These are phyloP conservation scores for Cyberlindnera samutprakarnensis DNA, from an alignment of 805 yeast genomes.

Conservation along the genomic window DNA sequence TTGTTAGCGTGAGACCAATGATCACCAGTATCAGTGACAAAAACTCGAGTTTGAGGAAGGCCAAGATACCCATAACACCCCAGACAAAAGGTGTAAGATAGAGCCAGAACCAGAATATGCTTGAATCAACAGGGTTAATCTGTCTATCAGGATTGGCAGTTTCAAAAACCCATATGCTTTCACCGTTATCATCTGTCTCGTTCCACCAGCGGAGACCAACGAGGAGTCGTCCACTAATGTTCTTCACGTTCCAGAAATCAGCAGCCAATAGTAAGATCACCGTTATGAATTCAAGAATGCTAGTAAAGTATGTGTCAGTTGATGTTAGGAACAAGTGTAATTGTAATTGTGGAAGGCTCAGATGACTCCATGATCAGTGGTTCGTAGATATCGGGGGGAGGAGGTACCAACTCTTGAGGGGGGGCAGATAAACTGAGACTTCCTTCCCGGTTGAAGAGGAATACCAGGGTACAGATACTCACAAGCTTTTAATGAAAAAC, in stretches of 20 bases:
- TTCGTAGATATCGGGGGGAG: too few species aligned
- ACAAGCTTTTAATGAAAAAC: conserved; percentile 55
- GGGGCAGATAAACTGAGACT: too few species aligned
- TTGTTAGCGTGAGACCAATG: conserved; percentile 64
- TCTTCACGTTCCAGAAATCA: conserved; percentile 92
- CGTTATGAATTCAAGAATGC: conserved; percentile 69
- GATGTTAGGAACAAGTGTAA: too few species aligned
- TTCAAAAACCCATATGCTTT: conserved; percentile 72
- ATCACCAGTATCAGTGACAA: conserved; percentile 53
- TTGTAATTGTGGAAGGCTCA: too few species aligned
- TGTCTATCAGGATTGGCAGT: conserved; percentile 64
- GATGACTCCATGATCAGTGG: too few species aligned
- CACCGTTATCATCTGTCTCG: conserved; percentile 52
- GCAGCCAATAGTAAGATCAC: conserved; percentile 73
- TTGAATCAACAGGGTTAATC: conserved; percentile 88
- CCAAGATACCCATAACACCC: conserved; percentile 67
- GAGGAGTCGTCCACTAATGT: conserved; percentile 79
- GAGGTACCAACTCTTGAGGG: too few species aligned
- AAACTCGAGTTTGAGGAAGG: conserved; percentile 71
- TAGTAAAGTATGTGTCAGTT: conserved; percentile 8
- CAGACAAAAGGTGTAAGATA: conserved; percentile 74
- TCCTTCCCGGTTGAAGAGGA: too few species aligned
- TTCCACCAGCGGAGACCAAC: conserved; percentile 99
- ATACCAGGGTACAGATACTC: too few species aligned
- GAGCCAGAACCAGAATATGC: conserved; percentile 75